Evolutionary conservation across 2,329 filamentous ascomycete genomes (phyloP), one percentile per base, ranked within the genome.

Genomic region (Epichloe brachyelytri): DNA sequence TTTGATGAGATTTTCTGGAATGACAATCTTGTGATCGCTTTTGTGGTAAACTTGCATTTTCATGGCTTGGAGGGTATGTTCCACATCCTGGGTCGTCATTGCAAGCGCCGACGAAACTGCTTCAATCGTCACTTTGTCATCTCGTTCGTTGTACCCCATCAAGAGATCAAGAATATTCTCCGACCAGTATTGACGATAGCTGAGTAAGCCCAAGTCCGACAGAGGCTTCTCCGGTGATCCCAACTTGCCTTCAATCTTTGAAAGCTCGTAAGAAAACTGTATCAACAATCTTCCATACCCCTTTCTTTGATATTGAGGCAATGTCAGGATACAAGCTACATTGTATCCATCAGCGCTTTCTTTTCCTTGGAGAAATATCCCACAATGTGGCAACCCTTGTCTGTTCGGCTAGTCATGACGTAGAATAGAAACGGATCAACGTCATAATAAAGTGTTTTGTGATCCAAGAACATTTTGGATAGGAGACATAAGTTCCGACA

Each of bases 381-480:
- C n/a, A 98, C 87, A 47, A 98, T 79, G 63, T 97, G 93, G 61
- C 86, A 93, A 14, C 93, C 93, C 60, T 89, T 84, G 47, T 95
- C 88, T 56, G 90, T 87, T 58, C 86, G 82, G 40, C 83, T 85
- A 26, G 88, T 88, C 91, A 98, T 96, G 66, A 95, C 91, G 69
- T 98, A 98, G 72, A 98, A 98, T 37, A 98, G 71, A 64, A 98
- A 98, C 0, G 93, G 93, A 57, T 98, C 93, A n/a, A 98, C 93
- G 60, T 98, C 93, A 71, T 98, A 98, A 73, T 96, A 98, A 7
- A 98, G 80, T 5, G 93, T 97, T 69, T 98, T 98, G 67, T 96
- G 94, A 58, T 95, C 93, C 38, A 98, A 77, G 64, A 98, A 98
- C 70, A 97, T 87, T 63, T 98, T 98, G 20, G 86, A 93, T 15